Evolutionary conservation across 1,284 basidiomycete genomes (phyloP), one percentile per base, ranked within the genome.

Genomic region (Malassezia dermatis): DNA sequence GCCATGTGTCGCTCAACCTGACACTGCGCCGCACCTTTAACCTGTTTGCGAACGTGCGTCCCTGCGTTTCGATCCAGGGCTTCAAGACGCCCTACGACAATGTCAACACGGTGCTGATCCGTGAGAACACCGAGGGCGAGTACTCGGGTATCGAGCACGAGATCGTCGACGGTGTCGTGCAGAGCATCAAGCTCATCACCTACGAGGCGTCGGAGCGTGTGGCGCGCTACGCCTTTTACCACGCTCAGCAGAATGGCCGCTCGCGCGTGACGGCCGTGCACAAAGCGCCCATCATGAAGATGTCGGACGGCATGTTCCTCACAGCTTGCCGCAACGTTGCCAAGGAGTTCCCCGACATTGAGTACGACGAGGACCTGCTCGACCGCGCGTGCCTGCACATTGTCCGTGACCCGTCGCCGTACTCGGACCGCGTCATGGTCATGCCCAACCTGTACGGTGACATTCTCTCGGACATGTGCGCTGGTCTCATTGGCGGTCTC

Each of bases 241-340:
- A 96, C 74, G 94, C 94, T 31, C 82, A 86, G 72, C 81, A 86
- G 59, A 85, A 83, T 71, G 87, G 87, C 65, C 81, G 94, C 63
- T 85, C 85, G 76, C 85, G 88, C 68, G 94, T 99, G 61, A 98
- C 93, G 30, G 94, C 94, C 42, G 94, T 99, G 37, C 94, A 99
- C 81, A 99, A 99, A 80, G 94, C 94, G 37, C 95, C 94, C 76
- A 96, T 99, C 79, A 98, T 99, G 89, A 95, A 95, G 84, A 89
- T 96, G 87, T 96, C 91, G 23, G 94, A 99, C 77, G 94, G 94
- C 66, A 95, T 98, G 90, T 99, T 99, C 82, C 80, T 98, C 76
- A 87, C 88, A 53, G 94, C 94, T 40, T 98, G 93, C 78, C 86
- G 94, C 62, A 86, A 89, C 71, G 89, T 98, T 35, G 86, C 93